These are phyloP conservation scores for Trichoderma erinaceum DNA, from an alignment of 495 filamentous ascomycete species.

Conservation along the genomic window DNA sequence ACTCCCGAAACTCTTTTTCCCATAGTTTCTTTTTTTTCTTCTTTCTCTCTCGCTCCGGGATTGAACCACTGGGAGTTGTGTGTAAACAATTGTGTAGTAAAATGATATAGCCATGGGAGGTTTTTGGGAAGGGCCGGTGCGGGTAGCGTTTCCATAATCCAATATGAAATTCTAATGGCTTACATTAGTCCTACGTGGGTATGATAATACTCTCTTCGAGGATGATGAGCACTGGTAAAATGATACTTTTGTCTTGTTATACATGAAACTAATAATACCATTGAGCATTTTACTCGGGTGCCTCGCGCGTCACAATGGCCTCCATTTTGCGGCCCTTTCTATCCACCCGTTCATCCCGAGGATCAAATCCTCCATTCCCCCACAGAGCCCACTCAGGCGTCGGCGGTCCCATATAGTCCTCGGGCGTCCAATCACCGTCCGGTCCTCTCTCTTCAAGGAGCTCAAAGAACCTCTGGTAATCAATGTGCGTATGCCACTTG, in stretches of 20 bases:
- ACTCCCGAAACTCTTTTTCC: not conserved
- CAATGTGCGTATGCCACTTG: conserved; percentile 86
- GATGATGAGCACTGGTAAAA: not conserved
- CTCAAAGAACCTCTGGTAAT: conserved; percentile 85
- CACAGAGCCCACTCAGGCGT: conserved; percentile 94
- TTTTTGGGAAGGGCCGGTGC: not conserved
- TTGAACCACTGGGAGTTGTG: not conserved
- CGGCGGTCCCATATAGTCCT: conserved; percentile 77
- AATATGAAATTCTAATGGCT: conserved; percentile 8
- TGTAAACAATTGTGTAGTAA: not conserved
- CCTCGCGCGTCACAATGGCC: conserved; percentile 14
- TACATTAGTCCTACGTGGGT: not conserved
- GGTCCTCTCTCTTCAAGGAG: conserved; percentile 61
- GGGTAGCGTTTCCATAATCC: conserved; percentile 9
- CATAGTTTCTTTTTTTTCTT: not conserved
- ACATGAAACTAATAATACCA: not conserved
- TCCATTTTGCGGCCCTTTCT: conserved; percentile 59
- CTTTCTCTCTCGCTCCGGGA: not conserved
- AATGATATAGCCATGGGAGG: conserved; percentile 12
- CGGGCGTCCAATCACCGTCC: conserved; percentile 67
- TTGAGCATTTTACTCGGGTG: not conserved
- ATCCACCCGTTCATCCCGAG: conserved; percentile 76
- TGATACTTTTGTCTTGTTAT: not conserved
- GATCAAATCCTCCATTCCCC: conserved; percentile 91
- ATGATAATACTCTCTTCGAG: not conserved